phyloP scores from a whole-genome alignment of 2,329 filamentous ascomycete species.

The Nemania bipapillata region DNA sequence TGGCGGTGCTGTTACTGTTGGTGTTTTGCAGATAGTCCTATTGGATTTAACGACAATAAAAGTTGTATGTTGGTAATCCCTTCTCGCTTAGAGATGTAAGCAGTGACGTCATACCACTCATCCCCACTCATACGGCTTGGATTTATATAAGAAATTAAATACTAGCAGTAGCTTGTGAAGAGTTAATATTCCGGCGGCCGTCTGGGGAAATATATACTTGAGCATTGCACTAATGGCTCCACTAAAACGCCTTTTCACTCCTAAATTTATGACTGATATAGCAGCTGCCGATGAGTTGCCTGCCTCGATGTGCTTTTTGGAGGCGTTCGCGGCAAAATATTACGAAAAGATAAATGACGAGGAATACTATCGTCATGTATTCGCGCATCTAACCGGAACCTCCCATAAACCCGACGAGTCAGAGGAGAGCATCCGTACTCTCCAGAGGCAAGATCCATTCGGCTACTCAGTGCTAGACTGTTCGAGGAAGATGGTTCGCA shows the following conservation, averaged over 20 bases:
- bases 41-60: background rate
- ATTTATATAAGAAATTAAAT: background rate
- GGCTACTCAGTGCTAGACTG: background rate
- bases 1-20: background rate
- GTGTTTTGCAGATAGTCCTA: background rate
- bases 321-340: background rate
- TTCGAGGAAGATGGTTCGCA: background rate
- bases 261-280: background rate
- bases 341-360: background rate
- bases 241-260: background rate
- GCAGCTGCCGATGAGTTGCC: background rate
- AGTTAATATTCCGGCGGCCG: background rate
- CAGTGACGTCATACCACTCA: too few species aligned
- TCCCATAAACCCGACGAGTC: background rate
- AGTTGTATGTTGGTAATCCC: too few species aligned
- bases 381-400: background rate
- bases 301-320: background rate
- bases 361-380: constrained; percentile 1
- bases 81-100: too few species aligned
- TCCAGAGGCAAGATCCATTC: background rate
- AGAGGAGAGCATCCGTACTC: background rate
- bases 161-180: background rate
- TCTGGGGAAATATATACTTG: background rate
- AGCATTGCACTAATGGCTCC: background rate
- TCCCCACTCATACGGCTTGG: too few species aligned